A percentile compares a stretch with the other conserved stretches of the same genome.
Conservation (phyloP, 2,329 filamentous ascomycete genomes). For the Hypoxylon sp. region DNA sequence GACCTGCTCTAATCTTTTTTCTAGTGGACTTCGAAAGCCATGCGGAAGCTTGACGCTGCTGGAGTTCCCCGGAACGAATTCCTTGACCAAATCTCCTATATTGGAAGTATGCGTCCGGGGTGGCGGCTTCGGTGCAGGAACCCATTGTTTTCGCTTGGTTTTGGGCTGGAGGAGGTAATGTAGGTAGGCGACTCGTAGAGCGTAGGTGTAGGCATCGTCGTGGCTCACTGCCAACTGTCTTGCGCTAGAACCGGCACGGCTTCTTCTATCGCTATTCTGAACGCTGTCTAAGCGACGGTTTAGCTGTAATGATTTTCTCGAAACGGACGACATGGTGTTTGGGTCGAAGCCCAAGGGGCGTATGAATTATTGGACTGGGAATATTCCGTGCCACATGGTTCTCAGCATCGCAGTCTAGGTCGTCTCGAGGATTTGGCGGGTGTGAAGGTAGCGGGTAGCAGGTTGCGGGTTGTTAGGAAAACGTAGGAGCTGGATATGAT, state of each 20-base stretch:
- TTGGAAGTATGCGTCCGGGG: constrained; percentile 74
- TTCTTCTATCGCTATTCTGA: constrained; percentile 56
- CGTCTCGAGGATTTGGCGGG: constrained; percentile 5
- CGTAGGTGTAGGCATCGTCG: constrained; percentile 91
- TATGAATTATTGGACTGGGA: constrained; percentile 23
- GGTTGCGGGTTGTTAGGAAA: background rate
- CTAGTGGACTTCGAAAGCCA: constrained; percentile 63
- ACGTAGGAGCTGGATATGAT: constrained; percentile 14
- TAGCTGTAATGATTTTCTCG: constrained; percentile 58
- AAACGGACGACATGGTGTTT: constrained; percentile 63
- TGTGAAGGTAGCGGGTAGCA: background rate
- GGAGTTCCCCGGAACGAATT: constrained; percentile 72
- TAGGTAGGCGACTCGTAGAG: constrained; percentile 89
- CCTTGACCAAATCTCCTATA: constrained; percentile 88
- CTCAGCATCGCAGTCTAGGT: constrained; percentile 12
- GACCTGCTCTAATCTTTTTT: constrained; percentile 83
- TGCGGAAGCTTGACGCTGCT: constrained; percentile 68
- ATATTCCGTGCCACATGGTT: constrained; percentile 31
- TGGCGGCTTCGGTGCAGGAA: constrained; percentile 72
- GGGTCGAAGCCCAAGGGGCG: constrained; percentile 22
- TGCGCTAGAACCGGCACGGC: constrained; percentile 60
- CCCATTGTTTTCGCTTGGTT: constrained; percentile 88
- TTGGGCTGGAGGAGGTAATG: constrained; percentile 93
- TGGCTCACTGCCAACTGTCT: constrained; percentile 64
- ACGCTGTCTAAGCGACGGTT: constrained; percentile 60